Conservation (phyloP, 2,329 filamentous ascomycete species). For the Tolypocladium pustulatum region DNA sequence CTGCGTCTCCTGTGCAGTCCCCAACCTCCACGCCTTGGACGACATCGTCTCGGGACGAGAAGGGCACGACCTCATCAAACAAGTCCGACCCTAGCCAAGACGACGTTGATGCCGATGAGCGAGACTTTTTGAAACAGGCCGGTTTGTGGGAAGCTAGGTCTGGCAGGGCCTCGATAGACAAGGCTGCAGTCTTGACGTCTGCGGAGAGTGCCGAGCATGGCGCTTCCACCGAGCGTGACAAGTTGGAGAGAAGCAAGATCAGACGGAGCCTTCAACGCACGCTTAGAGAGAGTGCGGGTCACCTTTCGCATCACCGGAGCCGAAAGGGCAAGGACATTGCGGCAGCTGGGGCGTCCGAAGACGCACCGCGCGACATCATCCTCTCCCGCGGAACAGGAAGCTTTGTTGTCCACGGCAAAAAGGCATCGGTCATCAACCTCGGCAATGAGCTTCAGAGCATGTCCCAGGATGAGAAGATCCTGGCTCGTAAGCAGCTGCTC, state of each 20-base stretch:
- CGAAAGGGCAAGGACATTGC: slow-evolving; percentile 60
- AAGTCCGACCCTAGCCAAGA: slow-evolving; percentile 17
- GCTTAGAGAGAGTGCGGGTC: slow-evolving; percentile 67
- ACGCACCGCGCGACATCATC: slow-evolving; percentile 48
- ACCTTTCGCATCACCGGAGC: slow-evolving; percentile 57
- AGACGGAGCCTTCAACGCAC: slow-evolving; percentile 84
- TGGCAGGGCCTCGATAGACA: slow-evolving; percentile 19
- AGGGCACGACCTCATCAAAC: slow-evolving; percentile 6
- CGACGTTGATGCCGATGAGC: slow-evolving; percentile 56
- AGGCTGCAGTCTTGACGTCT: slow-evolving; percentile 22
- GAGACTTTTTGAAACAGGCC: slow-evolving; percentile 55
- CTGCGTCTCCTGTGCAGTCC: slow-evolving; percentile 15
- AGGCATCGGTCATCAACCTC: slow-evolving; percentile 94
- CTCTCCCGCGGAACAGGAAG: slow-evolving; percentile 72
- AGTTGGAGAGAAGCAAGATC: slow-evolving; percentile 54
- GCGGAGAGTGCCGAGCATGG: slow-evolving; percentile 20
- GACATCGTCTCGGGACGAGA: slow-evolving; percentile 10
- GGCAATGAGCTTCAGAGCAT: slow-evolving; percentile 80
- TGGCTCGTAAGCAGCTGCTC: slow-evolving; percentile 41
- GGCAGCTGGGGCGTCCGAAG: slow-evolving; percentile 18
- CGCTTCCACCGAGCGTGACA: slow-evolving; percentile 32
- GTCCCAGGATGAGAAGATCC: slow-evolving; percentile 61
- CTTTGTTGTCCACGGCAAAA: slow-evolving; percentile 96
- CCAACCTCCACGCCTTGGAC: slow-evolving; percentile 11
- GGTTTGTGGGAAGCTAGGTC: slow-evolving; percentile 44